These are phyloP conservation scores for Tolypocladium amazonense DNA, from an alignment of 2,329 filamentous ascomycete genomes.

Conservation along the genomic window DNA sequence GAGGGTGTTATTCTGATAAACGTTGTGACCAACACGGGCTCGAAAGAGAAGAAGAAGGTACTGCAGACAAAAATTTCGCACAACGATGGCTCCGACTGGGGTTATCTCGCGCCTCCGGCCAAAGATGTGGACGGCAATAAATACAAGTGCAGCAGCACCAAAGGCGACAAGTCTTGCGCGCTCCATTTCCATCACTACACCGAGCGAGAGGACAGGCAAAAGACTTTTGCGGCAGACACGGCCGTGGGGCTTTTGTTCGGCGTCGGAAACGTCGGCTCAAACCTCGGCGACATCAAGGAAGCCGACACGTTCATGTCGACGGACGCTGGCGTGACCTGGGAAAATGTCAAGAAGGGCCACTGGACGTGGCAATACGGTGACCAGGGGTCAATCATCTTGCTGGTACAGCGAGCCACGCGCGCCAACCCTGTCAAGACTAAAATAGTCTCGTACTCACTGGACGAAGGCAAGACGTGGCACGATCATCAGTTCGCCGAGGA, in stretches of 20 bases:
- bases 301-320: conserved; percentile 84
- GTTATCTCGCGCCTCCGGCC: conserved; percentile 58
- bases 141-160: conserved; percentile 54
- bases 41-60: conserved; percentile 70
- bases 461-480: conserved; percentile 73
- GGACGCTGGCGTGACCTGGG: conserved; percentile 88
- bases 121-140: conserved; percentile 61
- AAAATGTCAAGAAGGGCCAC: conserved; percentile 70
- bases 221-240: conserved; percentile 80
- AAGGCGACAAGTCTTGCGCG: conserved; percentile 59
- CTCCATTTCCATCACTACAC: conserved; percentile 95
- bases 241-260: conserved; percentile 88
- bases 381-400: conserved; percentile 83
- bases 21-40: conserved; percentile 63
- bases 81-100: conserved; percentile 90
- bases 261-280: conserved; percentile 76
- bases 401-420: conserved; percentile 61
- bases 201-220: conserved; percentile 68
- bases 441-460: conserved; percentile 61
- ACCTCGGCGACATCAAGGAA: conserved; percentile 55
- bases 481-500: conserved; percentile 63
- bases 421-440: conserved; percentile 61
- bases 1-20: conserved; percentile 89
- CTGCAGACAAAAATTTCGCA: conserved; percentile 89
- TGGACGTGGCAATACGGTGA: conserved; percentile 96